Percentiles rank a stretch among this genome's conserved stretches.
Conservation (phyloP, 805 yeast genomes). For the Candida maris region DNA sequence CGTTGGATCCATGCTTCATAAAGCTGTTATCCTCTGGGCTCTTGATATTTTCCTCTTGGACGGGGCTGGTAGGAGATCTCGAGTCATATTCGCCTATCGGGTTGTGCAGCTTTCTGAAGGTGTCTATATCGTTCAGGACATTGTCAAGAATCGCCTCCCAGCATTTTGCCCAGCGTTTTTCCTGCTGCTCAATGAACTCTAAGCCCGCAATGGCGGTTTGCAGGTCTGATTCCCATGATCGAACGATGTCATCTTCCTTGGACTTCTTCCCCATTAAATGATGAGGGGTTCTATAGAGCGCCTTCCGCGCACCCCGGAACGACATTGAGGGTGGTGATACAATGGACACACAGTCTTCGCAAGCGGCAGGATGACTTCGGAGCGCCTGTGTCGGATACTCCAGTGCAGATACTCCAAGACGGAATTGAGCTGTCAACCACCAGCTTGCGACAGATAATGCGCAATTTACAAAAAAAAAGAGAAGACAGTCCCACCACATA, state of each 20-base stretch:
- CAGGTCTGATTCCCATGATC: constrained; percentile 43
- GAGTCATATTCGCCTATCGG: constrained; percentile 26
- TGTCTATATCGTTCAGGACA: constrained; percentile 30
- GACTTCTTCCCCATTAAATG: constrained; percentile 32
- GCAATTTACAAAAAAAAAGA: no score
- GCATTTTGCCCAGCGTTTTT: constrained; percentile 25
- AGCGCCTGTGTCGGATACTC: no score
- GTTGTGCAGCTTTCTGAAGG: constrained; percentile 34
- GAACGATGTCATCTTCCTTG: constrained; percentile 37
- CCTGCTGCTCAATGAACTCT: constrained; percentile 34
- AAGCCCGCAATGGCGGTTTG: constrained; percentile 41
- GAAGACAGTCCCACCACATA: no score
- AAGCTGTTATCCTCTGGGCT: constrained; percentile 27
- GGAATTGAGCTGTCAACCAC: no score
- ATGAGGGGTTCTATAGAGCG: constrained; percentile 35
- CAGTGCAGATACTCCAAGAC: no score
- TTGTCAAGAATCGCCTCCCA: constrained; percentile 33
- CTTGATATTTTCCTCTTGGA: constrained; percentile 13
- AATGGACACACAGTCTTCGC: no score
- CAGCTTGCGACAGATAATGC: no score
- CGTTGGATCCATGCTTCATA: constrained; percentile 27
- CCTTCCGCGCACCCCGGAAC: constrained; percentile 34
- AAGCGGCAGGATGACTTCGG: no score
- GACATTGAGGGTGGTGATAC: no score
- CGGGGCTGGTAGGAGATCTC: constrained; percentile 1